Percentiles rank a stretch among this genome's conserved stretches.
phyloP scores from a whole-genome alignment of 371 early-diverging fungal species.

The Rhizopus delemar region DNA sequence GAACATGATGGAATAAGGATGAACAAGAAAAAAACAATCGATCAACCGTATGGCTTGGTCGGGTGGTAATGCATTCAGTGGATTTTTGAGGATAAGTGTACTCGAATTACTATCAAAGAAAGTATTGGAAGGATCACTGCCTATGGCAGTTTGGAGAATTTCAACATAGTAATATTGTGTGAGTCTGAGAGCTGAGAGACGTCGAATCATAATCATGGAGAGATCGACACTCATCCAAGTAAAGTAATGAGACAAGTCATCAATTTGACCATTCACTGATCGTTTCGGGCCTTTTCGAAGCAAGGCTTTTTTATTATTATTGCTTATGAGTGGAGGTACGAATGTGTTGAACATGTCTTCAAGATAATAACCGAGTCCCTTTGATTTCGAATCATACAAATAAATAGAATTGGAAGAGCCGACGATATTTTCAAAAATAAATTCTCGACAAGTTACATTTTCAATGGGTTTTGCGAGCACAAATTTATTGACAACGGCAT shows the following conservation, averaged over 20 bases:
- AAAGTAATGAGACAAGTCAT: conserved; percentile 22
- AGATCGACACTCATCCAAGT: conserved; percentile 24
- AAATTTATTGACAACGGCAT: conserved; percentile 37
- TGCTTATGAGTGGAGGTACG: not conserved
- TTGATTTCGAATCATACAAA: conserved; percentile 6
- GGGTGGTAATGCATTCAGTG: conserved; percentile 30
- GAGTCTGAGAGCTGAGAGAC: conserved; percentile 17
- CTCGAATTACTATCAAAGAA: conserved; percentile 19
- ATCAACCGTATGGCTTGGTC: conserved; percentile 33
- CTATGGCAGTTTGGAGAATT: conserved; percentile 6
- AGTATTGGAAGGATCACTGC: conserved; percentile 9
- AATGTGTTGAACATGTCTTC: conserved; percentile 9
- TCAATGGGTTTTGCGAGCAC: conserved; percentile 1
- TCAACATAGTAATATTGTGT: conserved; percentile 13
- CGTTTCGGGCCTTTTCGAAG: not conserved
- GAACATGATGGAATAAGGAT: conserved; percentile 30
- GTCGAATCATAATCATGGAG: conserved; percentile 15
- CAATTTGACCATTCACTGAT: conserved; percentile 5
- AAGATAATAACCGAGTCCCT: conserved; percentile 10
- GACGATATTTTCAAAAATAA: conserved; percentile 25
- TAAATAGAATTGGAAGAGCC: conserved; percentile 3
- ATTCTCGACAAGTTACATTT: conserved; percentile 15
- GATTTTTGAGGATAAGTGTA: conserved; percentile 12
- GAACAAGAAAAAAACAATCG: conserved; percentile 31
- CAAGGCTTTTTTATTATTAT: not conserved